Base-by-base conservation (phyloP, 495 filamentous ascomycete genomes). In the Penicillium malachiteum region DNA sequence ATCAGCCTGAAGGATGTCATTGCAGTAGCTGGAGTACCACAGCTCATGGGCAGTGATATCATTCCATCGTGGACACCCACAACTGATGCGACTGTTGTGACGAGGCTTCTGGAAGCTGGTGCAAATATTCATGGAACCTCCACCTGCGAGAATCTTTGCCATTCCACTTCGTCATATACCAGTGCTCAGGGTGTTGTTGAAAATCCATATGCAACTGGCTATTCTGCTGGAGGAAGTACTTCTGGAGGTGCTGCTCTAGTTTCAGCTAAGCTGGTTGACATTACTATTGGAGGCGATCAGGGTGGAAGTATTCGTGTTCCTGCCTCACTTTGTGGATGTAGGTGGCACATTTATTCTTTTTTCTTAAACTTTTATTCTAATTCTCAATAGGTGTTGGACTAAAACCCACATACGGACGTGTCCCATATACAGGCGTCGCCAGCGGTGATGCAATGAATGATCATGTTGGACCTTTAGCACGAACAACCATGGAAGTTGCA, bases 261-360 rank as follows among this genome's bases (percentile, higher is more conserved):
- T 7, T 73, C 73, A 5, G 60, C 63, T 1, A 71, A 77, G 12
- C 65, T 74, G 16, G 78, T 81, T 3, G 81, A 85, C 57, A 70
- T 85, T 31, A 75, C 77, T 1, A 80, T 85, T 50, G 84, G 83
- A 14, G 78, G 78, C 6, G 84, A 87, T 56, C 81, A 84, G 57
- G 84, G 81, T n/a, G 84, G 84, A 6, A 81, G 77, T 53, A 79
- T 87, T 32, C 75, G 83, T 13, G 75, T 86, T 3, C 83, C 82
- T 0, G 69, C 79, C 31, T 71, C 77, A 0, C 66, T 78, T 7
- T 79, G 76, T 42, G 79, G 79, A 17, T 70, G 66, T 71, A 60
- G 52, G 66, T 37, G 17, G 10, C 5, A n/a, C 11, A 4, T 4
- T 18, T 1, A 13, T 34, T 30, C 3, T 0, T 49, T n/a, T 1